A percentile compares a stretch with the other conserved stretches of the same genome.
These are phyloP conservation scores for Lepiota brunneoincarnata DNA, from an alignment of 768 basidiomycete genomes.

Conservation along the genomic window DNA sequence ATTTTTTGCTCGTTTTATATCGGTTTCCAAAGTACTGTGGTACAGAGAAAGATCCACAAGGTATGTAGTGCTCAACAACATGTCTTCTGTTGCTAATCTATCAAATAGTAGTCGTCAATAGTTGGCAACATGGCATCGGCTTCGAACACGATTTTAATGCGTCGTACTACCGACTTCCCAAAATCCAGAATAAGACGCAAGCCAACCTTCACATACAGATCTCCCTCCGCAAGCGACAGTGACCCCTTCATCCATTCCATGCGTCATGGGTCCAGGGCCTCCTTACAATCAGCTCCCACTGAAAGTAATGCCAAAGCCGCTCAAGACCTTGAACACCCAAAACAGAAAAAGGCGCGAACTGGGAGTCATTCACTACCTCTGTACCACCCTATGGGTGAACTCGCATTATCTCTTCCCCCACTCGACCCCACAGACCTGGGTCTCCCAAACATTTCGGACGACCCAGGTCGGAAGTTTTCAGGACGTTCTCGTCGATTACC, in stretches of 20 bases:
- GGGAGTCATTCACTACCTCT: conserved; percentile 41
- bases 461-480: conserved; percentile 36
- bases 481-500: conserved; percentile 45
- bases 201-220: conserved; percentile 56
- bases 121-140: background rate
- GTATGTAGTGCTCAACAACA: background rate
- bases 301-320: background rate
- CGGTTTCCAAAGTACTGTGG: too few relatives aligned
- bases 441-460: conserved; percentile 42
- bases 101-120: background rate
- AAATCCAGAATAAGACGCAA: conserved; percentile 43
- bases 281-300: background rate
- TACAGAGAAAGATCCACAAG: background rate
- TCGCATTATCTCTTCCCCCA: conserved; percentile 65
- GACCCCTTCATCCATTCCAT: conserved; percentile 15
- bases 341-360: conserved; percentile 25
- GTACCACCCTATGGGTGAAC: conserved; percentile 63
- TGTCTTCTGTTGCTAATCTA: background rate
- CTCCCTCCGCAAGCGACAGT: conserved; percentile 40
- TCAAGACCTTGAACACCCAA: background rate
- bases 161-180: background rate
- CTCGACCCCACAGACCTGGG: conserved; percentile 59
- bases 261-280: background rate
- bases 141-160: background rate
- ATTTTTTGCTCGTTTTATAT: too few relatives aligned